These are phyloP conservation scores for Paracoccidioides brasiliensis DNA, from an alignment of 2,329 filamentous ascomycete genomes.

Conservation along the genomic window DNA sequence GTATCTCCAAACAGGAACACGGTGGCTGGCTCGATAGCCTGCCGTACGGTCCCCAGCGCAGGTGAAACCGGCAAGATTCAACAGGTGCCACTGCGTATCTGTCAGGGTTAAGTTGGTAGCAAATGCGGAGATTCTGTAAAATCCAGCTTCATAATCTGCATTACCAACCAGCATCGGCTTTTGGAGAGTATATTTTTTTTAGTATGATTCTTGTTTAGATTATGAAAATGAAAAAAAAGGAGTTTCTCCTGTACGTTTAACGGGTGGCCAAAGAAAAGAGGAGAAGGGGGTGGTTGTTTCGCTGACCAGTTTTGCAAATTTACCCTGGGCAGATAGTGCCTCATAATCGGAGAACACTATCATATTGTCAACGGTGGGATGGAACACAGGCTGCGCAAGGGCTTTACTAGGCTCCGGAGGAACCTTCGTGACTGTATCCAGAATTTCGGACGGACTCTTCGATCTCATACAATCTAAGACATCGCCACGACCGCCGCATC, in stretches of 20 bases:
- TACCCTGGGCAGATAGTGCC: constrained; percentile 16
- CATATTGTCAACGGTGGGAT: constrained; percentile 26
- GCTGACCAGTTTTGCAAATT: constrained; percentile 24
- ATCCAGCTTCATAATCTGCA: constrained; percentile 16
- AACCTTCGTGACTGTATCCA: constrained; percentile 5
- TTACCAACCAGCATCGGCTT: constrained; percentile 27
- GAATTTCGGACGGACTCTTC: constrained; percentile 2
- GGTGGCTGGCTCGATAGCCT: constrained; percentile 7
- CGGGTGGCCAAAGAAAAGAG: too few species aligned
- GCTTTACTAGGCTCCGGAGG: constrained; percentile 5
- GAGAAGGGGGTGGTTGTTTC: constrained; percentile 4
- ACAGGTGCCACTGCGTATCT: constrained; percentile 9
- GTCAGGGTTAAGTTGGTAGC: constrained; percentile 9
- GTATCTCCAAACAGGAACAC: constrained; percentile 18
- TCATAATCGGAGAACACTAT: constrained; percentile 30
- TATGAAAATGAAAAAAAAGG: not conserved
- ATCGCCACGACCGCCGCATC: constrained; percentile 7
- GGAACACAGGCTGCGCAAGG: constrained; percentile 22
- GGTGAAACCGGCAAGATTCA: constrained; percentile 15
- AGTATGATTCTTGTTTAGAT: too few species aligned
- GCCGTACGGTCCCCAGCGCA: constrained; percentile 14
- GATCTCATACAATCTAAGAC: constrained; percentile 9
- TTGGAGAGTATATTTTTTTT: too few species aligned
- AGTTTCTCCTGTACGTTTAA: too few species aligned
- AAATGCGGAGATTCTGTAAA: constrained; percentile 13